These are phyloP conservation scores for Ganoderma lucidum DNA, from an alignment of 1,284 basidiomycete species.

Conservation along the genomic window DNA sequence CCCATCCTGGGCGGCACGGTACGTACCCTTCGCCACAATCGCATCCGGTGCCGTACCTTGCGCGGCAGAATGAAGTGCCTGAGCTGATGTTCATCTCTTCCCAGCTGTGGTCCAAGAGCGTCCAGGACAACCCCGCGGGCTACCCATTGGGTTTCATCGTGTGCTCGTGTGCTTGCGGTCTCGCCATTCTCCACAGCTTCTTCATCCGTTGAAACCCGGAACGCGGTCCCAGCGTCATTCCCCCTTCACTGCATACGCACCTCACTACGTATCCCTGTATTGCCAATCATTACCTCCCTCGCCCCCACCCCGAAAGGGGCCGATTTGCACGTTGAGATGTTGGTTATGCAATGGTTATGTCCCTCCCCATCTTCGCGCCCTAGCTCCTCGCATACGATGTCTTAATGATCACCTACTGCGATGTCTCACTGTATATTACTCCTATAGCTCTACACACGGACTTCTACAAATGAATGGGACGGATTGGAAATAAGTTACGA, in stretches of 20 bases:
- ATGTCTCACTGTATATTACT: conserved; percentile 3
- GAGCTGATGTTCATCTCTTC: conserved; percentile 4
- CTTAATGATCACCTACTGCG: background rate
- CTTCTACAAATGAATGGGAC: conserved; percentile 2
- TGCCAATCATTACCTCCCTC: background rate
- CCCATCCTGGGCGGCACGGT: conserved; percentile 83
- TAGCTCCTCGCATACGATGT: background rate
- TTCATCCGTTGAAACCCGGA: conserved; percentile 65
- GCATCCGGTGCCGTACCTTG: background rate
- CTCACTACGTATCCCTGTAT: background rate
- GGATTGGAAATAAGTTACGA: background rate
- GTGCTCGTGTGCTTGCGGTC: conserved; percentile 64
- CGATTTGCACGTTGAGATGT: background rate
- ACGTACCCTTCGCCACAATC: conserved; percentile 41
- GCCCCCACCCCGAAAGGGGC: background rate
- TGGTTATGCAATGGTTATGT: background rate
- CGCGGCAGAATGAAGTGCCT: conserved; percentile 2
- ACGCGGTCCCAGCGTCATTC: background rate
- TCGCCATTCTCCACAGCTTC: conserved; percentile 75
- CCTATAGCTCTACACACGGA: conserved; percentile 14
- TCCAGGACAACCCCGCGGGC: conserved; percentile 70
- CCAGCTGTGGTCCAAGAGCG: conserved; percentile 81
- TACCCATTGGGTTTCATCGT: conserved; percentile 79
- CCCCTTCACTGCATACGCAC: background rate
- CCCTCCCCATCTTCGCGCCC: background rate